Evolutionary conservation across 768 basidiomycete species (phyloP), one percentile per base, ranked within the genome.

Genomic region (Lactarius deliciosus): DNA sequence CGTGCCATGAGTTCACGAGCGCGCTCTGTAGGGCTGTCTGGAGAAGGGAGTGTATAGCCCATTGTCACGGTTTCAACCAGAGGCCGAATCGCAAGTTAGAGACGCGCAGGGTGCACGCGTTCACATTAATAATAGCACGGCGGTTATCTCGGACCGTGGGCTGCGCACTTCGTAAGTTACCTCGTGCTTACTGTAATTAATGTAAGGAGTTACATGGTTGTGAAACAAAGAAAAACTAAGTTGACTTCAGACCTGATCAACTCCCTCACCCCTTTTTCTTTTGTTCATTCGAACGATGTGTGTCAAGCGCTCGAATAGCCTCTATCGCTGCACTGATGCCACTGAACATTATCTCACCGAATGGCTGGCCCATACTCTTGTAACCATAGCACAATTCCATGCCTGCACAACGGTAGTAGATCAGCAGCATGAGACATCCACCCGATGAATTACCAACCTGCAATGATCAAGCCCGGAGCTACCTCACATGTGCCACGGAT

Each of bases 311-410:
- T 30, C 79, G 81, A 62, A 86, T 81, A 2, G 86, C 86, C 73
- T 88, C 87, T 65, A 85, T 81, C 1, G 87, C 88, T 25, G 88
- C 89, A 73, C 86, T 88, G 75, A 88, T 83, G 6, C 90, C 90
- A 73, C 86, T 88, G 8, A 80, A 86, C 77, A 91, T 86, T 89
- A 92, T 92, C 0, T 86, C 89, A 28, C 89, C 90, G 69, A 91
- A 92, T 3, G 90, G 90, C 6, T 89, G 89, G 25, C 80, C 80
- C 79, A 80, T 80, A 32, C 90, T 82, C 79, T 90, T 88, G 30
- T 85, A 84, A 16, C 90, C 90, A 74, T 91, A 90, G 73, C 91
- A 87, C 60, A 93, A 79, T 76, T 93, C 90, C 90, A 91, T 93
- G 18, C 90, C 90, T 86, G 64, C 55, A 43, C 59, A 54, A 72